Evolutionary conservation across 495 filamentous ascomycete species (phyloP), one percentile per base, ranked within the genome.

Genomic region (Margaritispora aquatica): DNA sequence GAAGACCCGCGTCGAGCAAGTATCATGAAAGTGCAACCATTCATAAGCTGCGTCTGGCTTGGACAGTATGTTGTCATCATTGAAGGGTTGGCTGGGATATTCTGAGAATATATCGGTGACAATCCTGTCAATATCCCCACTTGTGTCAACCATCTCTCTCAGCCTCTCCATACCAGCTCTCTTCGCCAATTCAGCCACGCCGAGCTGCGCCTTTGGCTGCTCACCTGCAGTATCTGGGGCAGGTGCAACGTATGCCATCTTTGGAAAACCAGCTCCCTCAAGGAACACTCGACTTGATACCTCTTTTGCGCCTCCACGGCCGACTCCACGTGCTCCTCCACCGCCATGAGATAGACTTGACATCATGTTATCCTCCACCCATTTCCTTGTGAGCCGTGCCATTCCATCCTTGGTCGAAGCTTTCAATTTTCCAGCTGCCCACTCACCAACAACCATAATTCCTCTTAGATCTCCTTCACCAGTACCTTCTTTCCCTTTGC

Each of bases 1-100:
- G 66, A 85, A 89, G 1, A 97, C 75, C 55, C 84, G 83, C 1
- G 84, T 81, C 7, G 88, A 92, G 58, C 95, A 82, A 1, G 77
- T 74, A 63, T 97, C 94, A 68, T 96, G 89, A 70, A 98, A 97
- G 71, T 92, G 80, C 56, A 98, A 82, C 94, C 94, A 97, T 61
- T 96, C 91, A 68, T 92, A 94, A 0, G 91, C 93, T 1, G 78
- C 70, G 64, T 86, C 84, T 0, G 94, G 94, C 66, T 98, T 98
- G 10, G 88, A 86, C 27, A 98, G 81, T 68, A 88, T 86, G 0
- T 84, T 89, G 69, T 97, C 94, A 69, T 98, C 94, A 74, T 96
- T 92, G 71, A 87, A 97, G 26, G 90, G 82, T 53, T 90, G 88
- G 52, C 83, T 83, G 8, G 92, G 90, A 68, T 96, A 98, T 61